Conservation (phyloP, 2,329 filamentous ascomycete genomes). For the Aspergillus neoniger region DNA sequence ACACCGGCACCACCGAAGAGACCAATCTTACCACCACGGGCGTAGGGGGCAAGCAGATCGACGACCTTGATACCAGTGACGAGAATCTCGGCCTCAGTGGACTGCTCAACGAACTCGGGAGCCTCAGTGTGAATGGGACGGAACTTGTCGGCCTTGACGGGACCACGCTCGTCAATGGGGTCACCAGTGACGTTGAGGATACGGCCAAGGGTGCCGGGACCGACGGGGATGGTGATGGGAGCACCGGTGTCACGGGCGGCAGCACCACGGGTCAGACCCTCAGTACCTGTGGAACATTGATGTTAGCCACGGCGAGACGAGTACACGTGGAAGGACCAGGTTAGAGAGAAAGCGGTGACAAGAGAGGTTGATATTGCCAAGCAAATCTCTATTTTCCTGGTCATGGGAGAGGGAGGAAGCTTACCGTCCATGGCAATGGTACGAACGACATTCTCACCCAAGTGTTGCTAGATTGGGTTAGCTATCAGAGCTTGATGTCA, state of each 20-base stretch:
- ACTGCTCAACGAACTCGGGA: slow-evolving; percentile 91
- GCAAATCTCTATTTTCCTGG: background rate
- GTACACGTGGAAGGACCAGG: slow-evolving; percentile 8
- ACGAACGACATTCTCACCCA: slow-evolving; percentile 98
- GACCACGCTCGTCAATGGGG: slow-evolving; percentile 98
- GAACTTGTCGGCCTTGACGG: slow-evolving; percentile 88
- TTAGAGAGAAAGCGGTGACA: background rate
- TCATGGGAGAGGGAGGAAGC: slow-evolving; percentile 34
- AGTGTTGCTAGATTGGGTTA: slow-evolving; percentile 75
- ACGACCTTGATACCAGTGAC: slow-evolving; percentile 99
- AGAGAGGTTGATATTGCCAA: background rate
- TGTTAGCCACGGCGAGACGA: slow-evolving; percentile 22
- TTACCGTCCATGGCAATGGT: slow-evolving; percentile 99
- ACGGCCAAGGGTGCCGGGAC: slow-evolving; percentile 88
- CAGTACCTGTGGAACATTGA: slow-evolving; percentile 69
- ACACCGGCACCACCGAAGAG: slow-evolving; percentile 99
- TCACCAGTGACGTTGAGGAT: slow-evolving; percentile 99
- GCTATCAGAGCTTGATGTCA: slow-evolving; percentile 22
- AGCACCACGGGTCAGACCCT: slow-evolving; percentile 95
- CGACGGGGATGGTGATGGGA: slow-evolving; percentile 96
- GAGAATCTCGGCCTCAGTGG: slow-evolving; percentile 92
- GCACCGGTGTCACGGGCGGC: slow-evolving; percentile 83
- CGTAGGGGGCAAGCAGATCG: slow-evolving; percentile 97
- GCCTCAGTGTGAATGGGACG: slow-evolving; percentile 92
- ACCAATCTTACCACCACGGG: slow-evolving; percentile 99